Percentiles rank a stretch among this genome's conserved stretches.
phyloP scores from a whole-genome alignment of 2,329 filamentous ascomycete species.

The Beauveria rudraprayagi region DNA sequence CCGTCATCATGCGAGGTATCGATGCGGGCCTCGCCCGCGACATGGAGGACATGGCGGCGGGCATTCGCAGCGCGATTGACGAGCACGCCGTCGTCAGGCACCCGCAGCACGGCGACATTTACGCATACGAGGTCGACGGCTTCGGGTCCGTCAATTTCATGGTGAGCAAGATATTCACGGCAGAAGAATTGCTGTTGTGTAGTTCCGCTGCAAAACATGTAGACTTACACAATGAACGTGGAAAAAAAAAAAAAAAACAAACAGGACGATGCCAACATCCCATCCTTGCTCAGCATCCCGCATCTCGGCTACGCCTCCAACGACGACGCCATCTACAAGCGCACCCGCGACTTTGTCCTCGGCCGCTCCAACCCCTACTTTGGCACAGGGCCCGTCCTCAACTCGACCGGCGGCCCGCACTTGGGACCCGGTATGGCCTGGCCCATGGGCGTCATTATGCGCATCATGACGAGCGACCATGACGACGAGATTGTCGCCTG shows the following conservation, averaged over 20 bases:
- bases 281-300: conserved; percentile 52
- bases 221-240: not conserved
- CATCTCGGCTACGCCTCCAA: conserved; percentile 50
- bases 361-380: conserved; percentile 67
- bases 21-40: conserved; percentile 42
- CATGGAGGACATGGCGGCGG: conserved; percentile 49
- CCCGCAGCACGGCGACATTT: conserved; percentile 54
- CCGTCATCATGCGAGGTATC: conserved; percentile 36
- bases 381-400: conserved; percentile 44
- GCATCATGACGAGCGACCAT: conserved; percentile 68
- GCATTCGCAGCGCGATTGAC: conserved; percentile 57
- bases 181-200: too few species aligned
- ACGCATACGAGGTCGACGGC: conserved; percentile 63
- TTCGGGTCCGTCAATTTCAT: conserved; percentile 54
- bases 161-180: conserved; percentile 23
- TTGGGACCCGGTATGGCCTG: conserved; percentile 63
- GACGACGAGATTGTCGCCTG: conserved; percentile 65
- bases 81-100: conserved; percentile 59
- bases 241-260: conserved; percentile 12
- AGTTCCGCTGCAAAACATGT: too few species aligned
- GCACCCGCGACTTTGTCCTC: conserved; percentile 69
- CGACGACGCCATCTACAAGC: conserved; percentile 57
- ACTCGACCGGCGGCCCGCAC: conserved; percentile 45
- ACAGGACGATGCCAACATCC: conserved; percentile 54
- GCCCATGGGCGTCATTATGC: conserved; percentile 79